These are phyloP conservation scores for Isabelozyma gotoi DNA, from an alignment of 805 yeast species.

Conservation along the genomic window DNA sequence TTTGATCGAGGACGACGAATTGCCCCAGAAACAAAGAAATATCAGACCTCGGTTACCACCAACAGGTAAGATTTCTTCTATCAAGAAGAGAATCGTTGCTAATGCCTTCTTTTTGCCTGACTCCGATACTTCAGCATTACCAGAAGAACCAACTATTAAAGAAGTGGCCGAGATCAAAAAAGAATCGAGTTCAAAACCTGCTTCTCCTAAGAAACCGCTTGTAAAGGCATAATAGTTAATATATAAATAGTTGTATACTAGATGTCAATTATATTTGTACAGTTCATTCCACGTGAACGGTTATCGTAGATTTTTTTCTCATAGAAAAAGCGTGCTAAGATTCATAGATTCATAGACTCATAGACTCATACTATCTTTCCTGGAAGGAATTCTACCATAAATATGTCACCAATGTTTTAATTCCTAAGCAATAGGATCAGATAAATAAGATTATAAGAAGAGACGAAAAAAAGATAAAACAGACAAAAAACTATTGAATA, in stretches of 20 bases:
- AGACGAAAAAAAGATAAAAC: conserved; percentile 3
- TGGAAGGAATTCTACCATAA: not conserved
- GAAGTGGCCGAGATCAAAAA: not conserved
- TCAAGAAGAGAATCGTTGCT: conserved; percentile 62
- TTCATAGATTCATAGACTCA: too few relatives aligned
- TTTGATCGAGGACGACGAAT: conserved; percentile 76
- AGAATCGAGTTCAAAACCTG: not conserved
- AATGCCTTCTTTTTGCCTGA: conserved; percentile 54
- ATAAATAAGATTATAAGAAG: not conserved
- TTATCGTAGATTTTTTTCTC: not conserved
- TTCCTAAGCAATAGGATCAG: not conserved
- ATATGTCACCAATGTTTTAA: not conserved
- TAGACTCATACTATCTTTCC: not conserved
- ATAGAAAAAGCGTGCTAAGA: not conserved
- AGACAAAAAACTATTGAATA: conserved; percentile 2
- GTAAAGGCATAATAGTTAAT: not conserved
- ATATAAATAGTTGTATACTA: not conserved
- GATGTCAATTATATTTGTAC: too few relatives aligned
- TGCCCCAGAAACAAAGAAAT: conserved; percentile 76
- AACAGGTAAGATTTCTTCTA: conserved; percentile 74
- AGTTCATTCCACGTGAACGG: not conserved
- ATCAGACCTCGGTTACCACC: conserved; percentile 84
- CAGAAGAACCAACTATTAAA: not conserved
- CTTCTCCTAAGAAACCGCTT: not conserved
- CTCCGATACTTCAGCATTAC: not conserved